These are phyloP conservation scores for Triangularia verruculosa DNA, from an alignment of 2,329 filamentous ascomycete genomes.

Conservation along the genomic window DNA sequence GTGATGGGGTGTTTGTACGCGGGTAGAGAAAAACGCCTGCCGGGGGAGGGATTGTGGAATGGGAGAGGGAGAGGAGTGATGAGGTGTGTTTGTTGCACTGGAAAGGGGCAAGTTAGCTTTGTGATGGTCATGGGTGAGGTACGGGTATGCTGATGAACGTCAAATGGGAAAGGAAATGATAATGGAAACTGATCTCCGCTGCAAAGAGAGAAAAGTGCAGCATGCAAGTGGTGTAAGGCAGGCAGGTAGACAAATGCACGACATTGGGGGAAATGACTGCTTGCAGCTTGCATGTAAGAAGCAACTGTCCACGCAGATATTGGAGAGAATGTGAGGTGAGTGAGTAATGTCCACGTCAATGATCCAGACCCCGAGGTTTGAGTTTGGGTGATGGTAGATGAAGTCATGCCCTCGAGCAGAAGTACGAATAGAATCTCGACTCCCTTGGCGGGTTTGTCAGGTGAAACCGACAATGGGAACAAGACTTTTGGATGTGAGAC, in stretches of 20 bases:
- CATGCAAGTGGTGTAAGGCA: not conserved
- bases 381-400: not conserved
- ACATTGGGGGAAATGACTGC: not conserved
- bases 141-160: not conserved
- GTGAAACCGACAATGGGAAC: not conserved
- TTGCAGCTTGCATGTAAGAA: not conserved
- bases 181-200: not conserved
- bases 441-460: not conserved
- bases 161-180: not conserved
- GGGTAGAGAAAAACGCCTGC: not conserved
- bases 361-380: not conserved
- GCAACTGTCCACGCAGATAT: too few species aligned
- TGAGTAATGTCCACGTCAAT: not conserved
- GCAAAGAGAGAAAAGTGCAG: not conserved
- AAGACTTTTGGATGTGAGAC: conserved; percentile 1
- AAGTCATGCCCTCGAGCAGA: not conserved
- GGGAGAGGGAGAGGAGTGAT: not conserved
- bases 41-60: not conserved
- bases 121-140: not conserved
- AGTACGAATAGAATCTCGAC: not conserved
- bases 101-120: not conserved
- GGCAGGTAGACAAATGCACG: not conserved
- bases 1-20: not conserved
- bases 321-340: not conserved
- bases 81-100: not conserved